Evolutionary conservation across 2,329 filamentous ascomycete genomes (phyloP).

Genomic region (Cytospora schulzeri): DNA sequence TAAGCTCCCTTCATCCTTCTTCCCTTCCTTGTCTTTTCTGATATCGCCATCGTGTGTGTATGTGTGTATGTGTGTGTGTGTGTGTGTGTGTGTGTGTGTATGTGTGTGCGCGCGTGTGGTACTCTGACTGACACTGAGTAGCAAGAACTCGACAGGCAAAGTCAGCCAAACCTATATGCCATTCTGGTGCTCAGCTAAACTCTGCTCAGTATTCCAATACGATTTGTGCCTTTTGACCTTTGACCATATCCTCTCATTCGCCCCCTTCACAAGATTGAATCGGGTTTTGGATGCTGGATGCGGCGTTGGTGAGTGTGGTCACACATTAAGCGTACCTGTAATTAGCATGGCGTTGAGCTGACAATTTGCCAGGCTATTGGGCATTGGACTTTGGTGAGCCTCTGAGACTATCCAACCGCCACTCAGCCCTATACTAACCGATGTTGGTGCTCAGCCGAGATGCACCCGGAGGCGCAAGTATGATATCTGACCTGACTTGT

Average conservation of each 20-base stretch:
- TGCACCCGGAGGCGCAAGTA: conserved; percentile 34
- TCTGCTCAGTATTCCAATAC: conserved; percentile 38
- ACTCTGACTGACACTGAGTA: conserved; percentile 29
- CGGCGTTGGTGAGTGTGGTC: conserved; percentile 43
- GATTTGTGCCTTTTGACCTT: conserved; percentile 45
- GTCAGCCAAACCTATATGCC: conserved; percentile 25
- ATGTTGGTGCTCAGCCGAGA: conserved; percentile 30
- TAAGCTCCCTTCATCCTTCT: conserved; percentile 18
- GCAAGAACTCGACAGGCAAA: conserved; percentile 41
- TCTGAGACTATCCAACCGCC: background rate
- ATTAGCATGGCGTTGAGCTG: conserved; percentile 9
- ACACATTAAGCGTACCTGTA: background rate
- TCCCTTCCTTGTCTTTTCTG: background rate
- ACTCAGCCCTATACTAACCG: conserved; percentile 5
- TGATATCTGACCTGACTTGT: background rate
- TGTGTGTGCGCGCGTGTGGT: too few relatives aligned
- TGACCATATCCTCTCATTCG: conserved; percentile 46
- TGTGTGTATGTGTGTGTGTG: too few relatives aligned
- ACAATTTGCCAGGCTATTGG: conserved; percentile 33
- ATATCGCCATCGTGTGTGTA: background rate
- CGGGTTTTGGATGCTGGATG: conserved; percentile 54
- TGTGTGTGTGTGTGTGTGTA: too few relatives aligned
- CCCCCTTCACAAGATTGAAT: conserved; percentile 45
- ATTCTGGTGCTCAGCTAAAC: conserved; percentile 8
- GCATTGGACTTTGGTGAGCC: conserved; percentile 35